Percentiles rank a stretch among this genome's conserved stretches.
Evolutionary conservation across 2,329 filamentous ascomycete species (phyloP).

Genomic region (Talaromyces albobiverticillius): DNA sequence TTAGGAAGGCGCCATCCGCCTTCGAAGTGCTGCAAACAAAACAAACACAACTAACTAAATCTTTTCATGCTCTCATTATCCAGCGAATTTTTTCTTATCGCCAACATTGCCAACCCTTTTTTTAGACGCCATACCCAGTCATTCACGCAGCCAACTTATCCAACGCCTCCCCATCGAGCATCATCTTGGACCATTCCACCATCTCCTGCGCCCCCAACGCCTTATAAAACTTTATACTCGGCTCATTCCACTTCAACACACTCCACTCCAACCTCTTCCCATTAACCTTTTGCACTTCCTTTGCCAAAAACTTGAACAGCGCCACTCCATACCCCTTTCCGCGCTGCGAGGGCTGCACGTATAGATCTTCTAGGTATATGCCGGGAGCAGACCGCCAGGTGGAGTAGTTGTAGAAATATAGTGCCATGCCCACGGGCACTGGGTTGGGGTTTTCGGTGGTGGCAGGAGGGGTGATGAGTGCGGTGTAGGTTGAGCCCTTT

Average conservation of each 20-base stretch:
- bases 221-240: slow-evolving; percentile 81
- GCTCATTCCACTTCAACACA: slow-evolving; percentile 89
- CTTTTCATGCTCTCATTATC: too few species aligned
- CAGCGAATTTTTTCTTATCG: too few species aligned
- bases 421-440: slow-evolving; percentile 68
- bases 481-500: slow-evolving; percentile 67
- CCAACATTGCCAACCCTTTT: too few species aligned
- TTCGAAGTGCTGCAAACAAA: too few species aligned
- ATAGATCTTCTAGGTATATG: slow-evolving; percentile 93
- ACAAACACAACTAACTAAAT: too few species aligned
- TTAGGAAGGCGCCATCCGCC: too few species aligned
- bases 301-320: slow-evolving; percentile 73
- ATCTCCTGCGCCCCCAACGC: slow-evolving; percentile 43
- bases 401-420: slow-evolving; percentile 95
- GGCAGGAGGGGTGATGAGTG: slow-evolving; percentile 60
- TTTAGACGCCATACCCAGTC: not conserved
- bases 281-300: slow-evolving; percentile 65
- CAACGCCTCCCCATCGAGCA: slow-evolving; percentile 47
- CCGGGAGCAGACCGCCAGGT: slow-evolving; percentile 87
- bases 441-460: slow-evolving; percentile 31
- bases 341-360: slow-evolving; percentile 67
- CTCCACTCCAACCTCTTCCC: slow-evolving; percentile 83
- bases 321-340: slow-evolving; percentile 76
- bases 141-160: slow-evolving; percentile 32
- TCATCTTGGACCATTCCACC: slow-evolving; percentile 52